Conservation (phyloP, 495 filamentous ascomycete genomes). For the Penicillium odoratum region DNA sequence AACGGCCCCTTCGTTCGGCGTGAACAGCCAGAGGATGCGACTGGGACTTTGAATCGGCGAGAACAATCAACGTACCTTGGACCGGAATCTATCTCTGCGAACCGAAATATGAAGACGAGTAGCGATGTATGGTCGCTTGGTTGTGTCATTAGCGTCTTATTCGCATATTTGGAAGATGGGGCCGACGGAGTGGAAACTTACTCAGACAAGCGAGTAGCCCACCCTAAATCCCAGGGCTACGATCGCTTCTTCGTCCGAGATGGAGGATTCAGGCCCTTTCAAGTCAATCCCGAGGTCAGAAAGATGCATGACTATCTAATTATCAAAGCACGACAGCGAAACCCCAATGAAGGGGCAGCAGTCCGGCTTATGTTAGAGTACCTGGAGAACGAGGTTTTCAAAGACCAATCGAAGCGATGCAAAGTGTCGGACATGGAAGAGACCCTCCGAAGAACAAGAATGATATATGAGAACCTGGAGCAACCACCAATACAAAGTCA, state of each 20-base stretch:
- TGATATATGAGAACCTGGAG: constrained; percentile 14
- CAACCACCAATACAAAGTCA: neutral
- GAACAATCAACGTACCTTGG: constrained; percentile 32
- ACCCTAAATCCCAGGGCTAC: constrained; percentile 18
- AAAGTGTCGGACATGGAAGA: neutral
- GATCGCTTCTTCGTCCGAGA: constrained; percentile 33
- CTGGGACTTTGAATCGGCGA: constrained; percentile 20
- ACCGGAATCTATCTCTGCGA: constrained; percentile 26
- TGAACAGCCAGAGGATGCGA: neutral
- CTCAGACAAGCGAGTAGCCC: constrained; percentile 14
- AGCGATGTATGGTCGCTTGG: constrained; percentile 41
- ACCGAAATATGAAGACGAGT: constrained; percentile 28
- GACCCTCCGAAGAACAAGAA: neutral
- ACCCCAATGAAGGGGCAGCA: constrained; percentile 18
- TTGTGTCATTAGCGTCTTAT: constrained; percentile 35
- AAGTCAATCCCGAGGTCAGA: constrained; percentile 25
- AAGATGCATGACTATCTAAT: constrained; percentile 28
- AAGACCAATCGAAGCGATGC: constrained; percentile 10
- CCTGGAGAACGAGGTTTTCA: constrained; percentile 5
- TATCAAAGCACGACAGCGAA: constrained; percentile 19
- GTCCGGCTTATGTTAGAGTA: constrained; percentile 9
- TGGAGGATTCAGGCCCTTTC: constrained; percentile 10
- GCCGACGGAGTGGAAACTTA: constrained; percentile 28
- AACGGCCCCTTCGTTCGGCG: constrained; percentile 4
- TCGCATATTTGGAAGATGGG: constrained; percentile 34